Conservation (phyloP, 805 yeast genomes). For the Grigorovia humatica region DNA sequence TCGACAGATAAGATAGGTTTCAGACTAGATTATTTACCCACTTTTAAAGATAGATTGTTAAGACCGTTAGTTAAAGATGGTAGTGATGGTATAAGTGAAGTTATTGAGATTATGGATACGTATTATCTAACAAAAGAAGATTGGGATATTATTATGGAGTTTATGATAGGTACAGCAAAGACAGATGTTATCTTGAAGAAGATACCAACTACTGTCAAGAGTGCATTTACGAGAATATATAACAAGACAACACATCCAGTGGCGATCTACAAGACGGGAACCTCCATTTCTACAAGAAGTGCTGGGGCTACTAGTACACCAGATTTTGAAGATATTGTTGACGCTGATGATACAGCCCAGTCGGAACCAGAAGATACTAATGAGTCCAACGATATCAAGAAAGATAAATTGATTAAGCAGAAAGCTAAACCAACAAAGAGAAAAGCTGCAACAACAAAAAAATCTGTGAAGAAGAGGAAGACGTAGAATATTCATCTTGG, state of each 20-base stretch:
- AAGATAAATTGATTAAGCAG: conserved; percentile 28
- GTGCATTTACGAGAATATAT: conserved; percentile 80
- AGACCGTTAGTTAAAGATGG: conserved; percentile 48
- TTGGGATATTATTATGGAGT: conserved; percentile 81
- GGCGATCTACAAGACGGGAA: conserved; percentile 69
- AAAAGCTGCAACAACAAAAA: conserved; percentile 12
- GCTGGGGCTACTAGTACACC: conserved; percentile 14
- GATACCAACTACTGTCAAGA: conserved; percentile 67
- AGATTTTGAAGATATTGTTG: conserved; percentile 30
- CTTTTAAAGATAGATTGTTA: conserved; percentile 45
- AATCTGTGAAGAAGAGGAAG: conserved; percentile 11
- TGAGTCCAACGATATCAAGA: conserved; percentile 28
- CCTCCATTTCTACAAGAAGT: conserved; percentile 33
- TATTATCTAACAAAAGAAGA: conserved; percentile 85
- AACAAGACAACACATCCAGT: conserved; percentile 72
- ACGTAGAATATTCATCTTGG: conserved; percentile 2
- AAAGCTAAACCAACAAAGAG: conserved; percentile 23
- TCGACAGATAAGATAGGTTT: conserved; percentile 67
- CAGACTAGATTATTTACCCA: conserved; percentile 66
- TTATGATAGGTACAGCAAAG: conserved; percentile 56
- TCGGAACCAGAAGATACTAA: conserved; percentile 20
- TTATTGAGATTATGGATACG: conserved; percentile 67
- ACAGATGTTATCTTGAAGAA: conserved; percentile 42
- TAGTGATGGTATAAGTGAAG: conserved; percentile 52
- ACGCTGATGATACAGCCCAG: conserved; percentile 25